Base-by-base conservation (phyloP, 2,329 filamentous ascomycete species). In the Amauroascus niger region DNA sequence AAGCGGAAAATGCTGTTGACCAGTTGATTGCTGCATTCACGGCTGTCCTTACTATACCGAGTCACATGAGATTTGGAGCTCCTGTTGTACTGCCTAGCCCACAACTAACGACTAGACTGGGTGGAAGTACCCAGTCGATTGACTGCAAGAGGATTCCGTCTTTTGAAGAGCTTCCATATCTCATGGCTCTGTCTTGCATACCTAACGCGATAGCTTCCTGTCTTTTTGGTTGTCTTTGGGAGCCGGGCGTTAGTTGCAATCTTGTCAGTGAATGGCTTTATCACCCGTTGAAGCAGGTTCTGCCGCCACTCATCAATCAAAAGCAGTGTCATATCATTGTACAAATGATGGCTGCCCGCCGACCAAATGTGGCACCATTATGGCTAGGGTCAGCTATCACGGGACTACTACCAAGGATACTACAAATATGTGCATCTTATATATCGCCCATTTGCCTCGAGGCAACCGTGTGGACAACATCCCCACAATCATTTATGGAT, bases 21-120 rank as follows among this genome's bases (percentile, higher is more conserved):
- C 58, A 59, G 39, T 33, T 59, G 20, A 53, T 55, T 43, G 44
- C 45, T 43, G 58, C 56, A 6, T 51, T 59, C 30, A 35, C 37
- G 22, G 58, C 51, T 20, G 46, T 52, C 11, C 37, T 59, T 14
- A 58, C 54, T 24, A 43, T 59, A 30, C 58, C 56, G 39, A n/a
- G n/a, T 7, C 50, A 54, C 37, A 44, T 51, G 39, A 39, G 56
- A 37, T 56, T 56, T 22, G 54, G 58, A 46, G 53, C 57, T 8
- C 49, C 50, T 26, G 43, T 59, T 24, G 40, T 14, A 13, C 37
- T 59, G 11, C 55, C 55, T 41, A 11, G 37, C 32, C 55, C 55
- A 40, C 44, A 37, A 14, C 37, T 41, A 20, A 16, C n/a, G 48
- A 43, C 48, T 41, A 20, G 35, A 6, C 18, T 30, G 33, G 33